Evolutionary conservation across 2,329 filamentous ascomycete species (phyloP).

Genomic region (Trematosphaeria pertusa): DNA sequence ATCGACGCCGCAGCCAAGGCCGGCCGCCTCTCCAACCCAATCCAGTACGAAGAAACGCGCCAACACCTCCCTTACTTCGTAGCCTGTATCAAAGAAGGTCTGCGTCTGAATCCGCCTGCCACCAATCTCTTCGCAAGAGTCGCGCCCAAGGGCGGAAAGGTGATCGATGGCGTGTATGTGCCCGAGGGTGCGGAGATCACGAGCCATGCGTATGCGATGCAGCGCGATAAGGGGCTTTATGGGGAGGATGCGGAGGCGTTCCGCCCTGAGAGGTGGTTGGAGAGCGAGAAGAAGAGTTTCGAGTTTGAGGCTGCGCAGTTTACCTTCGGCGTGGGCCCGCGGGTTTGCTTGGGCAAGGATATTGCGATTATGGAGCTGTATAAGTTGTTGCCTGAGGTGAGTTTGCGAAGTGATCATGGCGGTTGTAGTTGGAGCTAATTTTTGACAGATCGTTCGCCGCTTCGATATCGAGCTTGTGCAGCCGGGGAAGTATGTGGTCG

Average conservation of each 20-base stretch:
- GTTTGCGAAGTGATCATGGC: background rate
- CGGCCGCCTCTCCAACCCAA: constrained; percentile 27
- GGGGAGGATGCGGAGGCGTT: constrained; percentile 51
- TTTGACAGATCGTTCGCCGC: constrained; percentile 29
- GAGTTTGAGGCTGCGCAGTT: constrained; percentile 40
- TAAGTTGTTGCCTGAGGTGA: constrained; percentile 44
- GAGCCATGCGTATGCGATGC: constrained; percentile 56
- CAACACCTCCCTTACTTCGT: constrained; percentile 55
- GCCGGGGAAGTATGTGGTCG: constrained; percentile 33
- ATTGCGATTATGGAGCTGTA: constrained; percentile 39
- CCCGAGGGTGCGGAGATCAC: constrained; percentile 56
- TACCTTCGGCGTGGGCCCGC: constrained; percentile 35
- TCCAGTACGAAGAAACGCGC: constrained; percentile 41
- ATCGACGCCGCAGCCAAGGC: constrained; percentile 29
- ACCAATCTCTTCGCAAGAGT: constrained; percentile 60
- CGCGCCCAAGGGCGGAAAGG: constrained; percentile 36
- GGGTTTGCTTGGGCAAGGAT: constrained; percentile 42
- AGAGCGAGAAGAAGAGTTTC: constrained; percentile 27
- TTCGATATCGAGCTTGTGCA: constrained; percentile 36
- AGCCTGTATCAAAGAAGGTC: constrained; percentile 59
- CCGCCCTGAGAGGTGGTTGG: constrained; percentile 52
- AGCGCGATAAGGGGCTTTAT: constrained; percentile 53
- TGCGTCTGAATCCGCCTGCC: constrained; percentile 60
- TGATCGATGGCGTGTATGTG: constrained; percentile 49
- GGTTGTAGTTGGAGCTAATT: background rate